phyloP scores from a whole-genome alignment of 768 basidiomycete genomes.

The Suillus weaverae region DNA sequence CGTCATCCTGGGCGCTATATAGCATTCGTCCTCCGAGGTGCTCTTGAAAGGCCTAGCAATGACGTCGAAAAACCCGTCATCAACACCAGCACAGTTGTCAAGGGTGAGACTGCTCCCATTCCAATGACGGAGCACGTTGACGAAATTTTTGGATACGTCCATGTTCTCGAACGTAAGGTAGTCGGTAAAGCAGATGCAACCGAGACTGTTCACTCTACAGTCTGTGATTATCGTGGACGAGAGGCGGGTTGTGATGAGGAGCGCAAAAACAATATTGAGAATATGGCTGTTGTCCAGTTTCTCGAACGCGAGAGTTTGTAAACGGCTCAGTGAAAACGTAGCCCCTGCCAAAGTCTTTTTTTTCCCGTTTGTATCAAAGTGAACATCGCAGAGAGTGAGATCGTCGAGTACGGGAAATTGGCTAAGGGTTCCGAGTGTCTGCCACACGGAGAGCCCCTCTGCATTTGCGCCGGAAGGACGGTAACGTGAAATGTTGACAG shows the following conservation, averaged over 20 bases:
- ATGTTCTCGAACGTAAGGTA: slow-evolving; percentile 3
- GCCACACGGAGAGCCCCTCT: neutral
- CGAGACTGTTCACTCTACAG: neutral
- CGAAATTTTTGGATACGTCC: neutral
- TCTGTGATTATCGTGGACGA: slow-evolving; percentile 3
- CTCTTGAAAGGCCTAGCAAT: neutral
- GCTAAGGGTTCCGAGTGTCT: neutral
- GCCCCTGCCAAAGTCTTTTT: neutral
- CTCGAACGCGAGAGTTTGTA: slow-evolving; percentile 2
- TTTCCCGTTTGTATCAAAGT: neutral
- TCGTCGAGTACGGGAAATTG: neutral
- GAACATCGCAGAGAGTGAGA: slow-evolving; percentile 1
- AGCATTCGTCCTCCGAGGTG: neutral
- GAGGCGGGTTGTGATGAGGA: neutral
- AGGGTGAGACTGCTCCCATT: neutral
- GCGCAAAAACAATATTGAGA: neutral
- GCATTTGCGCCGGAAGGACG: neutral
- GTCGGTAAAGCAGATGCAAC: neutral
- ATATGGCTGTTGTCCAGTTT: neutral
- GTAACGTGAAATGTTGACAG: neutral
- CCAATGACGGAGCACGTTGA: neutral
- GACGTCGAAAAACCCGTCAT: neutral
- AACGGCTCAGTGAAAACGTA: neutral
- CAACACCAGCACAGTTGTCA: neutral
- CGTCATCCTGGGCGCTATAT: neutral